These are phyloP conservation scores for Metschnikowia baotianmanensis DNA, from an alignment of 805 yeast genomes.

Conservation along the genomic window DNA sequence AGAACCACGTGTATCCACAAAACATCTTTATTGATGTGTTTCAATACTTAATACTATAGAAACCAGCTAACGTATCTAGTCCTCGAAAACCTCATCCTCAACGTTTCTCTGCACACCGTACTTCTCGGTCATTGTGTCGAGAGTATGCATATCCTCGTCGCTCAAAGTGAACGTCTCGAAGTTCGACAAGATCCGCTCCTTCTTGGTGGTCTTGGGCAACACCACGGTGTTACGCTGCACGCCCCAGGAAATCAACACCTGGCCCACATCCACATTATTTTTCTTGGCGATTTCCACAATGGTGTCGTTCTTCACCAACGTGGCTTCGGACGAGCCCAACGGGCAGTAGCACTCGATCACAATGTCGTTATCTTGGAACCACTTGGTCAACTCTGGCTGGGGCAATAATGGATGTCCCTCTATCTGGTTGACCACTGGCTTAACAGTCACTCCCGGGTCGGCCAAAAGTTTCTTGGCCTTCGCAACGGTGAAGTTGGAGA, in stretches of 20 bases:
- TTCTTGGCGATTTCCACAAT: conserved; percentile 17
- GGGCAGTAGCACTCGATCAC: conserved; percentile 20
- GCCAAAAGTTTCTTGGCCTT: conserved; percentile 17
- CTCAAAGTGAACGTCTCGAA: conserved; percentile 35
- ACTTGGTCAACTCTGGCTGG: conserved; percentile 17
- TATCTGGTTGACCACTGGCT: conserved; percentile 21
- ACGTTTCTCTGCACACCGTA: conserved; percentile 33
- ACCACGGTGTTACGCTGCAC: conserved; percentile 20
- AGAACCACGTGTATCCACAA: too few relatives aligned
- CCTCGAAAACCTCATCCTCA: conserved; percentile 24
- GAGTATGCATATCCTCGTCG: conserved; percentile 35
- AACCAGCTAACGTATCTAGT: not conserved
- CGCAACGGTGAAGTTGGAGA: conserved; percentile 19
- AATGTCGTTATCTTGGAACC: conserved; percentile 14
- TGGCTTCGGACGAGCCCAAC: conserved; percentile 16
- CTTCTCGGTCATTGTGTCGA: conserved; percentile 30
- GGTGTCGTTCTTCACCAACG: conserved; percentile 16
- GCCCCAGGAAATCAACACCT: conserved; percentile 20
- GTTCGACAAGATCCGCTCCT: conserved; percentile 36
- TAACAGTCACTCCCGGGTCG: conserved; percentile 18
- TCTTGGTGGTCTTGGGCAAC: conserved; percentile 23
- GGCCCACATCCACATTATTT: conserved; percentile 18
- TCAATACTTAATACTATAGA: too few relatives aligned
- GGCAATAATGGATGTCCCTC: conserved; percentile 22
- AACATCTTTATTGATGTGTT: too few relatives aligned